phyloP scores from a whole-genome alignment of 2,329 filamentous ascomycete genomes.

The Ophiocordyceps australis region DNA sequence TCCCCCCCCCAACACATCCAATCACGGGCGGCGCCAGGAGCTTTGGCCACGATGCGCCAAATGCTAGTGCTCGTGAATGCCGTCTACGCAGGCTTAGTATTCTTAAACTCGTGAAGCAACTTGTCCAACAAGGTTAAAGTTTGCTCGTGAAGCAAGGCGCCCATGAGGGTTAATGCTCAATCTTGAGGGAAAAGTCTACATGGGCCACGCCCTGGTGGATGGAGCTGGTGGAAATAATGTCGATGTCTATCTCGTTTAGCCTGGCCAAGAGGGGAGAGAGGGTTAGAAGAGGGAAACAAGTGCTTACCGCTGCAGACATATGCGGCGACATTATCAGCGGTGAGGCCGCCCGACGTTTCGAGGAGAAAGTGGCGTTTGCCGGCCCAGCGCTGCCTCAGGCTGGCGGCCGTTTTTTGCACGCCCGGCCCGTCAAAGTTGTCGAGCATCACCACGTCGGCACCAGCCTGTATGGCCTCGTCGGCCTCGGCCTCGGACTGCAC shows the following conservation, averaged over 20 bases:
- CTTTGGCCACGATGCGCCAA: too few species aligned
- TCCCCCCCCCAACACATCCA: too few species aligned
- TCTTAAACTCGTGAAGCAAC: too few species aligned
- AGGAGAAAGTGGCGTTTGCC: slow-evolving; percentile 59
- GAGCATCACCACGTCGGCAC: slow-evolving; percentile 91
- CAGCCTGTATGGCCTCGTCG: slow-evolving; percentile 76
- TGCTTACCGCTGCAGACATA: slow-evolving; percentile 59
- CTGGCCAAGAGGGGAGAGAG: too few species aligned
- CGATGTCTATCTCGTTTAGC: slow-evolving; percentile 44
- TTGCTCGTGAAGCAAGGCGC: slow-evolving; percentile 1
- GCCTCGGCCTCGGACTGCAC: slow-evolving; percentile 78
- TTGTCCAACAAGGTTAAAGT: too few species aligned
- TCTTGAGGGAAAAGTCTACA: slow-evolving; percentile 92
- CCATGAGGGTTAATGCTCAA: slow-evolving; percentile 35
- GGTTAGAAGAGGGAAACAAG: too few species aligned
- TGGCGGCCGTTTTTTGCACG: slow-evolving; percentile 54
- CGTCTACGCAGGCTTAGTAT: too few species aligned
- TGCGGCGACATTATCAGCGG: slow-evolving; percentile 59
- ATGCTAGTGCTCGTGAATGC: too few species aligned
- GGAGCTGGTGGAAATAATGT: slow-evolving; percentile 89
- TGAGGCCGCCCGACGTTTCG: slow-evolving; percentile 85
- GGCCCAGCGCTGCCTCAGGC: slow-evolving; percentile 65
- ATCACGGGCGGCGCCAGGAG: too few species aligned
- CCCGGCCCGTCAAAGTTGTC: slow-evolving; percentile 82
- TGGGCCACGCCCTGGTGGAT: slow-evolving; percentile 93